Percentiles rank a stretch among this genome's conserved stretches.
Evolutionary conservation across 345 rosid species (phyloP).

Genomic region (Eutrema yunnanense): DNA sequence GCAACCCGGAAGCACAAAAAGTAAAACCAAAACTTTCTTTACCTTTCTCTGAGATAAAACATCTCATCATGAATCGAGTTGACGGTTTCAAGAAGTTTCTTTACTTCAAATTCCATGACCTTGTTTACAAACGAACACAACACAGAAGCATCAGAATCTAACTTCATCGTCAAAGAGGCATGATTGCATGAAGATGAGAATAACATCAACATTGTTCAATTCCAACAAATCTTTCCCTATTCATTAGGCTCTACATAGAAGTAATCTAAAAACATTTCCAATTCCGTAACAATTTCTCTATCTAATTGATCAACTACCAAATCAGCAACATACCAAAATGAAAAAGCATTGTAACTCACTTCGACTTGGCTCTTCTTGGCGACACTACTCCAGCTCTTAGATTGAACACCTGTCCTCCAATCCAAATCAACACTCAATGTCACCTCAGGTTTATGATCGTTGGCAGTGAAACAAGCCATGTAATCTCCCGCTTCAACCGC

Average conservation of each 20-base stretch:
- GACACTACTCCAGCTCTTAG: slow-evolving; percentile 73
- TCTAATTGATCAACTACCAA: neutral
- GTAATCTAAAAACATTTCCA: neutral
- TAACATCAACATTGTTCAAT: neutral
- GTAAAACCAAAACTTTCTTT: neutral
- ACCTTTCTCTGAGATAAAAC: slow-evolving; percentile 89
- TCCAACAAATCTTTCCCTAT: neutral
- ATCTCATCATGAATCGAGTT: slow-evolving; percentile 76
- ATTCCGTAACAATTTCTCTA: neutral
- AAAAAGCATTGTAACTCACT: slow-evolving; percentile 38
- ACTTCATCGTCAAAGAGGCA: neutral
- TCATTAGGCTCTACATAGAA: too few relatives aligned
- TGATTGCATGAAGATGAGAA: neutral
- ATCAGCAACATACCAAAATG: neutral
- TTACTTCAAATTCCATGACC: slow-evolving; percentile 80
- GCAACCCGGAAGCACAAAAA: neutral
- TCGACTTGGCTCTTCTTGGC: slow-evolving; percentile 92
- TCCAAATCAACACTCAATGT: slow-evolving; percentile 73
- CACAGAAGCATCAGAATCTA: slow-evolving; percentile 11
- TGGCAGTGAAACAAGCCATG: slow-evolving; percentile 71
- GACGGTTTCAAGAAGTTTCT: slow-evolving; percentile 63
- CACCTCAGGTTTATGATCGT: slow-evolving; percentile 46
- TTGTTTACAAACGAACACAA: slow-evolving; percentile 25
- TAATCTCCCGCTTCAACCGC: slow-evolving; percentile 81
- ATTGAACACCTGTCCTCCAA: slow-evolving; percentile 78